A percentile compares a stretch with the other conserved stretches of the same genome.
Conservation (phyloP, 2,329 filamentous ascomycete species). For the Diaporthe humulicola region DNA sequence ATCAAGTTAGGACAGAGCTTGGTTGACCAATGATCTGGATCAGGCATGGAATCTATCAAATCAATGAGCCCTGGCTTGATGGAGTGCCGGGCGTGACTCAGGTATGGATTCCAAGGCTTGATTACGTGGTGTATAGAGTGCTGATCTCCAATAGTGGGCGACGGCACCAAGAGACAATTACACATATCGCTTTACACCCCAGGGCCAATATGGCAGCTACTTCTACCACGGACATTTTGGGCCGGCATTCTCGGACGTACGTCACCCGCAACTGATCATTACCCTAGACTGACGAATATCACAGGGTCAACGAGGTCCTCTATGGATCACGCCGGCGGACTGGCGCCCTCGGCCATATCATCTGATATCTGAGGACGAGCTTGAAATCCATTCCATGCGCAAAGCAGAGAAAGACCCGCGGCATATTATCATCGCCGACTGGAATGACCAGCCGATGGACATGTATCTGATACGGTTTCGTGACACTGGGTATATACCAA, state of each 20-base stretch:
- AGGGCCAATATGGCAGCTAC: background rate
- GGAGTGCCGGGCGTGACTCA: background rate
- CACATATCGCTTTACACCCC: background rate
- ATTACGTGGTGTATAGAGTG: too few species aligned
- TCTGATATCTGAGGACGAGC: background rate
- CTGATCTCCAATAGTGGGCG: background rate
- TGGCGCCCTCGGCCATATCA: background rate
- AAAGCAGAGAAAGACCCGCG: background rate
- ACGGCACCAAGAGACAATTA: background rate
- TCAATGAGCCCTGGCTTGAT: slow-evolving; percentile 1
- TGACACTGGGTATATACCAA: background rate
- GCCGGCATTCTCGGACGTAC: background rate
- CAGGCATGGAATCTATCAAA: background rate
- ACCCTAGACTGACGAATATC: too few species aligned
- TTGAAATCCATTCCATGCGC: background rate
- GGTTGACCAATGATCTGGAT: too few species aligned
- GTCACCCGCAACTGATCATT: background rate
- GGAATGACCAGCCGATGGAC: slow-evolving; percentile 1
- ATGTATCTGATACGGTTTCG: background rate
- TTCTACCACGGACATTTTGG: background rate
- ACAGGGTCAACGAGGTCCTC: background rate
- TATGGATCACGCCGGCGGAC: background rate
- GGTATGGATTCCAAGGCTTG: background rate
- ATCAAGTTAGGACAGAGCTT: too few species aligned
- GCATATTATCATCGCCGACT: background rate